Evolutionary conservation across 106 monocot species (phyloP), one percentile per base, ranked within the genome.

Genomic region (Allium sativum): DNA sequence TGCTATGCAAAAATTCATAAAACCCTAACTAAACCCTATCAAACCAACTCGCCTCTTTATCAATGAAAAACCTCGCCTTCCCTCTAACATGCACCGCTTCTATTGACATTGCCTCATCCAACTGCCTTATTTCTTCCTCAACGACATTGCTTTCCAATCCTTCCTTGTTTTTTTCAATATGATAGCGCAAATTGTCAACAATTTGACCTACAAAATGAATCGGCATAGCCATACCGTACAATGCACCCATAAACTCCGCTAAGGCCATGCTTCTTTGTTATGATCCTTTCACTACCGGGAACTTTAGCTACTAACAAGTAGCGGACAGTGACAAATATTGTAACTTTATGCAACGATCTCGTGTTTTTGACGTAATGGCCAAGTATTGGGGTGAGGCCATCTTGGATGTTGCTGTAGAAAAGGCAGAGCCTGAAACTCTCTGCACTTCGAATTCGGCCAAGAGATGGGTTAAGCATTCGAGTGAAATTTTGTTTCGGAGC

Each of bases 321-420:
- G 19, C 77, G 62, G 0, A 85, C 55, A 56, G 90, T 82, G 11
- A 69, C 73, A 17, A 90, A 82, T 0, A 90, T 56, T 0, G 82
- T 85, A 31, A 90, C 75, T 40, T 75, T 50, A 53, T 82, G 90
- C 21, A 85, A 65, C 9, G 82, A 79, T 0, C 62, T 63, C 74
- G 68, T 75, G 74, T 79, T 79, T 18, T 69, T 76, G 14, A 85
- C 59, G 65, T 85, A 85, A 45, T 82, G 85, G 1, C 79, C 77
- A 9, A 90, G 76, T 62, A 85, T 53, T 8, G 90, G 85, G 13
- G 90, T 80, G 1, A 85, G 18, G 9, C 85, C 81, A 42, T 81
- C 77, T 11, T 80, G 79, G n/a, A 75, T 76, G 15, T 85, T 82
- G 72, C 66, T 92, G 57, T 83, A 87, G 65, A 92, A 92, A 69